phyloP scores from a whole-genome alignment of 1,284 basidiomycete genomes.

The Ceratobasidium sp. region DNA sequence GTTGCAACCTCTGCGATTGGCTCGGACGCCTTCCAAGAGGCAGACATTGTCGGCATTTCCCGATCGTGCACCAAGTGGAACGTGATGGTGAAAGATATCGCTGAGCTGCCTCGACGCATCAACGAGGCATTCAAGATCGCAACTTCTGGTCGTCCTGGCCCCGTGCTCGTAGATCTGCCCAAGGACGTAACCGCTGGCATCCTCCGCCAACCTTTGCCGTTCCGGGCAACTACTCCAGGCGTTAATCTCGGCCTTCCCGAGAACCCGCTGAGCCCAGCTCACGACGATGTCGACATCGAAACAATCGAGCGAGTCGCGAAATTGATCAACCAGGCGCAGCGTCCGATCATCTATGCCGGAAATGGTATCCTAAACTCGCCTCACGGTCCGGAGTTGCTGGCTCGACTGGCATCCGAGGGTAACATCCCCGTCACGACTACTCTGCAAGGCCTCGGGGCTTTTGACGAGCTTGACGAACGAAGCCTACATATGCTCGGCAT shows the following conservation, averaged over 20 bases:
- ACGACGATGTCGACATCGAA: constrained; percentile 70
- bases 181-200: constrained; percentile 97
- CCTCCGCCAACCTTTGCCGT: constrained; percentile 86
- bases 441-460: constrained; percentile 93
- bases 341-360: constrained; percentile 94
- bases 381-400: constrained; percentile 85
- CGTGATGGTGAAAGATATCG: constrained; percentile 98
- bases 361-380: constrained; percentile 88
- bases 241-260: constrained; percentile 78
- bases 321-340: constrained; percentile 91
- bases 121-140: constrained; percentile 99
- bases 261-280: constrained; percentile 71
- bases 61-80: constrained; percentile 99
- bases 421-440: constrained; percentile 98
- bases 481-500: constrained; percentile 98
- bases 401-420: constrained; percentile 81
- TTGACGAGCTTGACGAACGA: constrained; percentile 89
- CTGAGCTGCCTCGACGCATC: constrained; percentile 93
- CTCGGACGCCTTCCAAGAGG: constrained; percentile 98
- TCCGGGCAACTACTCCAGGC: constrained; percentile 89
- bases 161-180: constrained; percentile 96
- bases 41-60: constrained; percentile 96
- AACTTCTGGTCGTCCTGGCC: constrained; percentile 94
- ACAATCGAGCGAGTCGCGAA: constrained; percentile 85
- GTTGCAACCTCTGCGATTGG: constrained; percentile 98